Percentiles rank a stretch among this genome's conserved stretches.
Evolutionary conservation across 345 rosid genomes (phyloP).

Genomic region (Hibiscus trionum): DNA sequence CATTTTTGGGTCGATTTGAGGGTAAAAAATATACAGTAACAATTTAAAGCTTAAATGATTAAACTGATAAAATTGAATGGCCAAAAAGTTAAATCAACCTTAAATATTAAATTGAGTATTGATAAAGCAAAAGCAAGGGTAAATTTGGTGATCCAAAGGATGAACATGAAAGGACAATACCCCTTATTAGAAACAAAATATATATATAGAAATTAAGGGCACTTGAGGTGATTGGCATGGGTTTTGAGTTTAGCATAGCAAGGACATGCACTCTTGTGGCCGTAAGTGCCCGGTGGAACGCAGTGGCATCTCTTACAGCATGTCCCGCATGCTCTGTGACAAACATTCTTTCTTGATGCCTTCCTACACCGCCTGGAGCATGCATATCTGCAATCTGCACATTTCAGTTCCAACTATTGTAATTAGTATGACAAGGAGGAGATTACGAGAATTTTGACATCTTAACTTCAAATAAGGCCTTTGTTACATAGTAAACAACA

Average conservation of each 20-base stretch:
- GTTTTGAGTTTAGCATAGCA: constrained; percentile 42
- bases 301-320: constrained; percentile 52
- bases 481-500: background rate
- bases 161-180: background rate
- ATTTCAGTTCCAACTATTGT: background rate
- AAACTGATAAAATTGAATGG: no score
- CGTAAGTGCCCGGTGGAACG: constrained; percentile 56
- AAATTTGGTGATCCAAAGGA: background rate
- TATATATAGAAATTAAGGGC: constrained; percentile 24
- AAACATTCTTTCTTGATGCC: constrained; percentile 38
- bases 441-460: no score
- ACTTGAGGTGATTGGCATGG: constrained; percentile 39
- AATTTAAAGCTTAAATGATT: no score
- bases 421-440: no score
- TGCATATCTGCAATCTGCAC: constrained; percentile 30
- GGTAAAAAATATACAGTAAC: no score
- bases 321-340: constrained; percentile 48
- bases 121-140: background rate
- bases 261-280: constrained; percentile 38
- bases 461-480: background rate
- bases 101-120: no score
- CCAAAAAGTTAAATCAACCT: no score
- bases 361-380: constrained; percentile 41
- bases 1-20: no score
- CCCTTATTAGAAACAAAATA: no score